These are phyloP conservation scores for Rosa chinensis DNA, from an alignment of 306 rosid species.

Conservation along the genomic window DNA sequence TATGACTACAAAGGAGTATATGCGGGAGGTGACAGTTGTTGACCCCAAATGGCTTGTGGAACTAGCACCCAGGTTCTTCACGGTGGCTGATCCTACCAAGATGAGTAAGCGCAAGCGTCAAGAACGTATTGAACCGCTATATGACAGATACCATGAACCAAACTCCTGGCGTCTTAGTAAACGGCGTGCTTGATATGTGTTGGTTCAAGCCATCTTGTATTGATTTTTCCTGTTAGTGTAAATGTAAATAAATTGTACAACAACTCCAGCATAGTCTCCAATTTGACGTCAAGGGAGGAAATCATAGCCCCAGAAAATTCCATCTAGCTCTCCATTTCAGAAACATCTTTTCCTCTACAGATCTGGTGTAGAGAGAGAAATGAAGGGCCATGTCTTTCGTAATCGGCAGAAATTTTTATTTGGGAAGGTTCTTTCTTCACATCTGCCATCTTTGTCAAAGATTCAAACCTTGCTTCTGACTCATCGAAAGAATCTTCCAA, in stretches of 20 bases:
- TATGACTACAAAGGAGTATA: constrained; percentile 87
- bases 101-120: constrained; percentile 91
- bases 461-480: background rate
- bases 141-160: constrained; percentile 90
- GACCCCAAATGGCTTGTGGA: constrained; percentile 95
- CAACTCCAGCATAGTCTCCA: background rate
- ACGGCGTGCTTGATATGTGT: constrained; percentile 65
- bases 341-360: background rate
- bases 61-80: constrained; percentile 83
- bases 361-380: background rate
- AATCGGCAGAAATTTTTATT: background rate
- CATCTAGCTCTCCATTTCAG: background rate
- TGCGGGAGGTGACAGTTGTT: constrained; percentile 83
- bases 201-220: background rate
- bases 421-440: background rate
- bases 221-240: background rate
- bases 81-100: constrained; percentile 85
- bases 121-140: constrained; percentile 86
- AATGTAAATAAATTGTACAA: background rate
- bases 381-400: background rate
- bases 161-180: constrained; percentile 94
- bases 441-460: background rate
- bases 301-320: background rate
- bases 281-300: background rate
- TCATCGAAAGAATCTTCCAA: background rate